These are phyloP conservation scores for Stromatinia cepivora DNA, from an alignment of 2,329 filamentous ascomycete genomes.

Conservation along the genomic window DNA sequence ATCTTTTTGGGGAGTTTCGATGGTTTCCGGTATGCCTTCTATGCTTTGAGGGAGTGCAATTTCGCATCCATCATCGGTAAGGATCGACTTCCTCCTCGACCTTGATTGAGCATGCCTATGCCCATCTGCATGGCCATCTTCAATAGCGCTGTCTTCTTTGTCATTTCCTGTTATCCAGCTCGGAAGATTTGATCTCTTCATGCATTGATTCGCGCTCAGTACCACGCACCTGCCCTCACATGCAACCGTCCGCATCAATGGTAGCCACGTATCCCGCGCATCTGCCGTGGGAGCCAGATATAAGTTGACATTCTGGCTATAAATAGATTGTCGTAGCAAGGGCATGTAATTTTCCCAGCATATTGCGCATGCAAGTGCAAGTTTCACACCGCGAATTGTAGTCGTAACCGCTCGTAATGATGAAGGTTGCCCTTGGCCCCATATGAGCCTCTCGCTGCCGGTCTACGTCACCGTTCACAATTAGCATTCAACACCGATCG, in stretches of 20 bases:
- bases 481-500: conserved; percentile 17
- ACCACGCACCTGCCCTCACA: conserved; percentile 84
- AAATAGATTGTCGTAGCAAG: conserved; percentile 77
- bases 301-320: conserved; percentile 86
- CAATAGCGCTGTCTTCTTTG: conserved; percentile 17
- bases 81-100: conserved; percentile 29
- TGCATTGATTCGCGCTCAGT: conserved; percentile 81
- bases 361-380: conserved; percentile 84
- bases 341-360: conserved; percentile 99
- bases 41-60: conserved; percentile 46
- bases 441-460: conserved; percentile 77
- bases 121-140: conserved; percentile 16
- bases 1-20: conserved; percentile 26
- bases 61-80: conserved; percentile 53
- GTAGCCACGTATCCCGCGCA: conserved; percentile 76
- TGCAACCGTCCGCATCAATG: conserved; percentile 78
- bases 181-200: conserved; percentile 58
- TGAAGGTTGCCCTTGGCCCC: conserved; percentile 80
- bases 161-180: conserved; percentile 51
- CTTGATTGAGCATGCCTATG: background rate
- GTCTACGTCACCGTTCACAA: conserved; percentile 48
- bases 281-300: conserved; percentile 92
- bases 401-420: conserved; percentile 80
- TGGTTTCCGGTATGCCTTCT: conserved; percentile 10
- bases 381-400: conserved; percentile 71